A percentile compares a stretch with the other conserved stretches of the same genome.
Evolutionary conservation across 2,329 filamentous ascomycete genomes (phyloP).

Genomic region (Colletotrichum sp.): DNA sequence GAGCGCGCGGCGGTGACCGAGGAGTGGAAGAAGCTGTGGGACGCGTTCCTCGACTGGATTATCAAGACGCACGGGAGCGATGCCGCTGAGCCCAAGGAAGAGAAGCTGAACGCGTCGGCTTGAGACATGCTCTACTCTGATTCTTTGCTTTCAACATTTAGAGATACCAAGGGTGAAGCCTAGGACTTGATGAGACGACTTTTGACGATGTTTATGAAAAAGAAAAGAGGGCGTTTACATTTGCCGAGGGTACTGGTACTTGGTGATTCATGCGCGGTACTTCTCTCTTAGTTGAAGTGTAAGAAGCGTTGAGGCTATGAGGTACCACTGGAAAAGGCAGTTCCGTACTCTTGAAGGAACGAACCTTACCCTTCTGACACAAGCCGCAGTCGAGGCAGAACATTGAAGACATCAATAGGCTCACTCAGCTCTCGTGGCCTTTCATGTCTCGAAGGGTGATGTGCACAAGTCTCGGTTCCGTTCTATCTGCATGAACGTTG

Average conservation of each 20-base stretch:
- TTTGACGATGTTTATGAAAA: not conserved
- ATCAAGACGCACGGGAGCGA: constrained; percentile 42
- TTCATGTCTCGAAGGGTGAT: no score
- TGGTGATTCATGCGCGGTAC: not conserved
- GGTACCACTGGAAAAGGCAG: not conserved
- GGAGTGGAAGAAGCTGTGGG: constrained; percentile 63
- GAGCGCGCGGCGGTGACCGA: constrained; percentile 41
- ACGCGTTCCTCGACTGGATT: constrained; percentile 59
- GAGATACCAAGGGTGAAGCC: not conserved
- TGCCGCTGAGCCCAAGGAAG: not conserved
- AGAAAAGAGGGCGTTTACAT: not conserved
- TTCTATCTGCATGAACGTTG: no score
- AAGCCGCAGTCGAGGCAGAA: not conserved
- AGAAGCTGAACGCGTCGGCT: not conserved
- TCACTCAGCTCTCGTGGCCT: not conserved
- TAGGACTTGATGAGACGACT: not conserved
- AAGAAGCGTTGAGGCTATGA: not conserved
- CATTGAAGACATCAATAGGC: not conserved
- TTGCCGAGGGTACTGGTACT: not conserved
- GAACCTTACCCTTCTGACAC: not conserved
- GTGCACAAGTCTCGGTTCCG: no score
- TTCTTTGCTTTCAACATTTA: not conserved
- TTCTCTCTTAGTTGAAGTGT: not conserved
- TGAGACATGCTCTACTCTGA: not conserved
- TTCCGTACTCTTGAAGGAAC: not conserved